Evolutionary conservation across 768 basidiomycete genomes (phyloP).

Genomic region (Agaricus bisporus): DNA sequence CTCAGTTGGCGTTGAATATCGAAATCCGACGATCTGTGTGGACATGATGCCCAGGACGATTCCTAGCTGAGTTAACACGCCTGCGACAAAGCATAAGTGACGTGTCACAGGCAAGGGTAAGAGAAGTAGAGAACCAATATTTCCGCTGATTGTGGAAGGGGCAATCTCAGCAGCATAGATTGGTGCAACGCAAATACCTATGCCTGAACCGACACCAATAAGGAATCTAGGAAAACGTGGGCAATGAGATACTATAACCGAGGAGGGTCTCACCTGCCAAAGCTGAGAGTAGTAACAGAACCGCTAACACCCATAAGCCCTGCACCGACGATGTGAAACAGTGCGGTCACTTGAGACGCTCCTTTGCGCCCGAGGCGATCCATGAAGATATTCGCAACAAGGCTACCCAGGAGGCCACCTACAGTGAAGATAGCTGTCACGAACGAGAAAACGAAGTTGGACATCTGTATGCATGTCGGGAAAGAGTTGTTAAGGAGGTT

Average conservation of each 20-base stretch:
- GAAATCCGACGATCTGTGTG: conserved; percentile 75
- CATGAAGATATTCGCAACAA: conserved; percentile 61
- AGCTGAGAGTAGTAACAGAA: conserved; percentile 45
- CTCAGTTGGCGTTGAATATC: conserved; percentile 57
- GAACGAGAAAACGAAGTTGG: conserved; percentile 67
- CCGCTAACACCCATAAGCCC: conserved; percentile 60
- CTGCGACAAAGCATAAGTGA: conserved; percentile 25
- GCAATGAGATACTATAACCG: background rate
- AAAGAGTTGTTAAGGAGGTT: conserved; percentile 29
- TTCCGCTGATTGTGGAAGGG: conserved; percentile 69
- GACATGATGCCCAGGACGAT: conserved; percentile 84
- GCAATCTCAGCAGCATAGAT: conserved; percentile 84
- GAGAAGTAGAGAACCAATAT: conserved; percentile 44
- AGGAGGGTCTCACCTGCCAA: conserved; percentile 56
- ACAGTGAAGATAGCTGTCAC: conserved; percentile 84
- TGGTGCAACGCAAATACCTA: conserved; percentile 76
- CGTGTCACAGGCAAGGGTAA: background rate
- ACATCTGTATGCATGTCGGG: conserved; percentile 78
- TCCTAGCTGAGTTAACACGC: conserved; percentile 74
- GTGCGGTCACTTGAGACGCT: conserved; percentile 54
- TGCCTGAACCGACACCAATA: conserved; percentile 64
- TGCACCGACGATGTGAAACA: conserved; percentile 52
- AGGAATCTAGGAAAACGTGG: conserved; percentile 38
- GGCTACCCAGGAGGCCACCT: conserved; percentile 79
- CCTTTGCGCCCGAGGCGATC: conserved; percentile 67